Evolutionary conservation across 257 asterid species (phyloP).

Genomic region (Perilla frutescens): DNA sequence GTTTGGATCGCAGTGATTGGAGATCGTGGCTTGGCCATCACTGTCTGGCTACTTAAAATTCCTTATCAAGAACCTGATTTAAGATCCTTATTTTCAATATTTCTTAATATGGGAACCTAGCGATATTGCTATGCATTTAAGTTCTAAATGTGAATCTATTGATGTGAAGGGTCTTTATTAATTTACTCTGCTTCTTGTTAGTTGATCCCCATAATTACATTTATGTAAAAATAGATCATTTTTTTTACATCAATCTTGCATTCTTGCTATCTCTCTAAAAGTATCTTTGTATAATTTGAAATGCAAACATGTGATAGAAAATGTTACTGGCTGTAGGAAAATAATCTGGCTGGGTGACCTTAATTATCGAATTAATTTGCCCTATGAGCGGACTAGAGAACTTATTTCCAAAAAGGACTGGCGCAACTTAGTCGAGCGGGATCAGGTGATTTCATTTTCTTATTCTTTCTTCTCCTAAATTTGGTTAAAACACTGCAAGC

Average conservation of each 20-base stretch:
- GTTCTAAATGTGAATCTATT: background rate
- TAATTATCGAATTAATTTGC: constrained; percentile 79
- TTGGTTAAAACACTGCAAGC: constrained; percentile 1
- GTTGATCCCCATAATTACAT: constrained; percentile 15
- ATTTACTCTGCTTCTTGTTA: constrained; percentile 22
- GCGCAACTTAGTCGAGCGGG: constrained; percentile 68
- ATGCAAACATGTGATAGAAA: constrained; percentile 20
- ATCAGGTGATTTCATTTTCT: constrained; percentile 65
- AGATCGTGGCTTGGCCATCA: constrained; percentile 3
- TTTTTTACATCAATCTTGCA: too few relatives aligned
- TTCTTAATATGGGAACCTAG: constrained; percentile 5
- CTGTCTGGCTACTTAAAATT: background rate
- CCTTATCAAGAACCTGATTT: background rate
- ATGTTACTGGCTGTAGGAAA: constrained; percentile 61
- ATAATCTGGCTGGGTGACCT: constrained; percentile 94
- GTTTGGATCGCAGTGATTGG: too few relatives aligned
- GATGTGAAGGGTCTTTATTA: background rate
- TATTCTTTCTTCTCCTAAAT: background rate
- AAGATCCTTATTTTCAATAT: constrained; percentile 24
- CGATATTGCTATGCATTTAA: constrained; percentile 1
- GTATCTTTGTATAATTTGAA: constrained; percentile 5
- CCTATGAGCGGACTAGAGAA: constrained; percentile 72
- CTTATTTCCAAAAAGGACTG: constrained; percentile 72
- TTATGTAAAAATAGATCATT: background rate
- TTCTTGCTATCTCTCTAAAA: background rate